These are phyloP conservation scores for Lonicera japonica DNA, from an alignment of 129 eudicot genomes.

Conservation along the genomic window DNA sequence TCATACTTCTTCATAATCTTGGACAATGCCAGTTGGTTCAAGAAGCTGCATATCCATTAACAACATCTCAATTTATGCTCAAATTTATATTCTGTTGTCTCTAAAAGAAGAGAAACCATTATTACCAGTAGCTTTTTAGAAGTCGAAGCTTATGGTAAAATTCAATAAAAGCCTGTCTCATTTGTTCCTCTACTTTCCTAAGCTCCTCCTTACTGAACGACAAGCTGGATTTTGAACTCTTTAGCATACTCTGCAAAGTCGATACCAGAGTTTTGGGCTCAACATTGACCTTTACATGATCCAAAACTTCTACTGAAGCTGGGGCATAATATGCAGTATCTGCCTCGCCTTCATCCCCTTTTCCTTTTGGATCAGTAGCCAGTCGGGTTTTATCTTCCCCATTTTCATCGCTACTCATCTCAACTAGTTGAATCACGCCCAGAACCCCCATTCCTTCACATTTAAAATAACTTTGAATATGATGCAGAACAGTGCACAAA, in stretches of 20 bases:
- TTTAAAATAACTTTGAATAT: neutral
- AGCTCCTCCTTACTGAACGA: slow-evolving; percentile 39
- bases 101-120: neutral
- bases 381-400: neutral
- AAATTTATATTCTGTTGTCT: neutral
- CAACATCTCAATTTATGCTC: neutral
- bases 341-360: neutral
- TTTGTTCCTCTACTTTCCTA: slow-evolving; percentile 33
- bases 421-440: slow-evolving; percentile 45
- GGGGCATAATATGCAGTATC: slow-evolving; percentile 9
- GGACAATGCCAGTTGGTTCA: slow-evolving; percentile 59
- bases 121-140: slow-evolving; percentile 54
- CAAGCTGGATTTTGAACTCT: slow-evolving; percentile 23
- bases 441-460: slow-evolving; percentile 5
- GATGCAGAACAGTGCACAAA: no score
- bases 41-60: slow-evolving; percentile 31
- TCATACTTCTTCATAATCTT: slow-evolving; percentile 79
- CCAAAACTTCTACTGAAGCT: slow-evolving; percentile 42
- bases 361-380: no score
- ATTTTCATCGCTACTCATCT: slow-evolving; percentile 6
- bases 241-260: slow-evolving; percentile 39
- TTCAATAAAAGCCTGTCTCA: slow-evolving; percentile 48
- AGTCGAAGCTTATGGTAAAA: slow-evolving; percentile 52
- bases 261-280: slow-evolving; percentile 39
- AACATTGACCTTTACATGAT: slow-evolving; percentile 43